Evolutionary conservation across 441 rosid species (phyloP).

Genomic region (Brassica hybrid): DNA sequence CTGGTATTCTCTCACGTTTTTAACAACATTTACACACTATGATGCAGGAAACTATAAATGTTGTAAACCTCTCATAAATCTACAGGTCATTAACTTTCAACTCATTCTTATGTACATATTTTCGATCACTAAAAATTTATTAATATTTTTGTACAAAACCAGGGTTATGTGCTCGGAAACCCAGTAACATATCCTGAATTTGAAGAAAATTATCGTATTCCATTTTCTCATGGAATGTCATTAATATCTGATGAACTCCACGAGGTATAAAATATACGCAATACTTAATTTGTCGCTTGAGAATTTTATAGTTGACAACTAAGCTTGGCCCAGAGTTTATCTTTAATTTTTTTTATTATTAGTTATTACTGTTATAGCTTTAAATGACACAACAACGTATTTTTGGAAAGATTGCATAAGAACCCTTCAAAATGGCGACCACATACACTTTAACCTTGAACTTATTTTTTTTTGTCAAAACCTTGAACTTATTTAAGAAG

Average conservation of each 20-base stretch:
- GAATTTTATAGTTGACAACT: neutral
- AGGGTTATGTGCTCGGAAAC: slow-evolving; percentile 27
- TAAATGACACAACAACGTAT: too few species aligned
- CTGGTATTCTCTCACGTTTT: neutral
- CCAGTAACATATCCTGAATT: neutral
- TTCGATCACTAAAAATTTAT: neutral
- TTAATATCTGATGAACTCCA: slow-evolving; percentile 31
- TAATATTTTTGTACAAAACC: neutral
- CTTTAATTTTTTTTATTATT: neutral
- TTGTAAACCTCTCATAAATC: slow-evolving; percentile 44
- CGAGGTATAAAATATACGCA: slow-evolving; percentile 8
- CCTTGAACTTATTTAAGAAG: too few species aligned
- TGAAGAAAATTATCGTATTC: neutral
- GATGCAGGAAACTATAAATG: slow-evolving; percentile 35
- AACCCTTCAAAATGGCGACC: too few species aligned
- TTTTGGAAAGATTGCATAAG: too few species aligned
- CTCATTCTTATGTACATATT: neutral
- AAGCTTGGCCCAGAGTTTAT: neutral
- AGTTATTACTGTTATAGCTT: too few species aligned
- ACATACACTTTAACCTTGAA: too few species aligned
- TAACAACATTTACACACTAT: slow-evolving; percentile 8
- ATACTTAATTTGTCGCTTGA: neutral
- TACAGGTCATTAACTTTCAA: slow-evolving; percentile 1
- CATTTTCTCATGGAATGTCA: slow-evolving; percentile 21
- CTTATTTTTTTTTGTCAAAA: too few species aligned